phyloP scores from a whole-genome alignment of 306 rosid genomes.

The Sindora glabra region DNA sequence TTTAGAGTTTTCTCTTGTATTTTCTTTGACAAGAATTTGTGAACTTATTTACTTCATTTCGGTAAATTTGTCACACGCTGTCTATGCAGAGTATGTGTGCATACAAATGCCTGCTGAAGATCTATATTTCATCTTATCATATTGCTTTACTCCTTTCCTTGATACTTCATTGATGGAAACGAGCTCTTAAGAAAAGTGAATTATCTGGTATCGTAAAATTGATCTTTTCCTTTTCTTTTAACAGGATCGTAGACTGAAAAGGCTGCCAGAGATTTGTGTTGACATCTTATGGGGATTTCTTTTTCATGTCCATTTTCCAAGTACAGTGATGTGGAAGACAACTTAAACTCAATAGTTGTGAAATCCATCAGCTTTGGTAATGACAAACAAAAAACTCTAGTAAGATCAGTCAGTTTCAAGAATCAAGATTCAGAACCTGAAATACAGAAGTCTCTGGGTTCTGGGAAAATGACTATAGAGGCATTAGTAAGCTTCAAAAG shows the following conservation, averaged over 20 bases:
- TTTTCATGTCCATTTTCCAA: conserved; percentile 71
- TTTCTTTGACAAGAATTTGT: neutral
- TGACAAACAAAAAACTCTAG: conserved; percentile 42
- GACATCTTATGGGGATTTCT: conserved; percentile 60
- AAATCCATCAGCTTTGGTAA: conserved; percentile 65
- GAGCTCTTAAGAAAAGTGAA: neutral
- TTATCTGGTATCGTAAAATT: conserved; percentile 9
- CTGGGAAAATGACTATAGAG: conserved; percentile 71
- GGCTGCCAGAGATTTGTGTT: conserved; percentile 13
- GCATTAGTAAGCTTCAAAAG: conserved; percentile 70
- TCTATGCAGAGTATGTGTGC: neutral
- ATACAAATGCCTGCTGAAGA: neutral
- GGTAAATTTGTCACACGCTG: neutral
- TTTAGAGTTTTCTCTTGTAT: neutral
- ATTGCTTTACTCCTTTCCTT: neutral
- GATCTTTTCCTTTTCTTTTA: conserved; percentile 12
- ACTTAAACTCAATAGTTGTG: conserved; percentile 51
- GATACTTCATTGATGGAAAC: neutral
- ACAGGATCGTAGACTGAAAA: conserved; percentile 29
- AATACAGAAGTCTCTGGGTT: conserved; percentile 48
- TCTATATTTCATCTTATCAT: neutral
- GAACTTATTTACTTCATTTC: neutral
- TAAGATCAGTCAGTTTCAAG: conserved; percentile 67
- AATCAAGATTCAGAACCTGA: conserved; percentile 54
- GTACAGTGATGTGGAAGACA: conserved; percentile 50